Conservation (phyloP, 2,329 filamentous ascomycete genomes). For the Coniochaeta pulveracea region DNA sequence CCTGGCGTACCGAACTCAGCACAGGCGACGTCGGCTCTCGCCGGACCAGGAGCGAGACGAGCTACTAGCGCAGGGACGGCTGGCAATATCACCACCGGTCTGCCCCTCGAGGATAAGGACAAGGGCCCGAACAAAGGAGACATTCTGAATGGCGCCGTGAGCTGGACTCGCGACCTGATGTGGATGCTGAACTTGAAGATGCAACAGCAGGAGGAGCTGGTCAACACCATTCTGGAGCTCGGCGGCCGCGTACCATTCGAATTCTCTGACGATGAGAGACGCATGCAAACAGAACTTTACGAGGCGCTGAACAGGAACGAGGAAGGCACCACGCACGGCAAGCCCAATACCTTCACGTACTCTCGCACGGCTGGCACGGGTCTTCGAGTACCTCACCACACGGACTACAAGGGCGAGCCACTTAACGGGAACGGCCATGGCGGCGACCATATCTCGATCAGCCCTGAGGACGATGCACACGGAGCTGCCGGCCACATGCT, state of each 20-base stretch:
- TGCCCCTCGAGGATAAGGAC: constrained; percentile 93
- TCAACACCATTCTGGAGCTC: constrained; percentile 60
- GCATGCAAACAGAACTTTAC: constrained; percentile 88
- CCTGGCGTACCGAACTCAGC: constrained; percentile 59
- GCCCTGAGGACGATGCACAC: constrained; percentile 31
- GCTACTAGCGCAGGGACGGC: constrained; percentile 52
- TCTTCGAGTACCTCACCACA: constrained; percentile 84
- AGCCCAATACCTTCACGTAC: constrained; percentile 54
- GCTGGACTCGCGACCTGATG: constrained; percentile 96
- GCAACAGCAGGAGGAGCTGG: constrained; percentile 78
- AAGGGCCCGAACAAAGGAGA: constrained; percentile 98
- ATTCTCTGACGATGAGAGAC: constrained; percentile 80
- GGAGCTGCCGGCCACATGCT: constrained; percentile 27
- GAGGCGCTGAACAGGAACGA: constrained; percentile 79
- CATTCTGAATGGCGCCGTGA: constrained; percentile 91
- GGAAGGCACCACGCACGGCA: constrained; percentile 30
- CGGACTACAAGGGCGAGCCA: constrained; percentile 77
- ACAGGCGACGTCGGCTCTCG: constrained; percentile 75
- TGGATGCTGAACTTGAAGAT: constrained; percentile 89
- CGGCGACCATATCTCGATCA: constrained; percentile 36
- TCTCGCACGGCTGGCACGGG: constrained; percentile 74
- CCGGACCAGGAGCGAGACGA: constrained; percentile 71
- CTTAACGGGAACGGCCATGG: constrained; percentile 36
- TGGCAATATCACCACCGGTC: constrained; percentile 81
- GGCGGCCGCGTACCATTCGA: constrained; percentile 72